Evolutionary conservation across 108 stramenopile species (phyloP), one percentile per base, ranked within the genome.

Genomic region (Pseudonitzschia delicatissima): DNA sequence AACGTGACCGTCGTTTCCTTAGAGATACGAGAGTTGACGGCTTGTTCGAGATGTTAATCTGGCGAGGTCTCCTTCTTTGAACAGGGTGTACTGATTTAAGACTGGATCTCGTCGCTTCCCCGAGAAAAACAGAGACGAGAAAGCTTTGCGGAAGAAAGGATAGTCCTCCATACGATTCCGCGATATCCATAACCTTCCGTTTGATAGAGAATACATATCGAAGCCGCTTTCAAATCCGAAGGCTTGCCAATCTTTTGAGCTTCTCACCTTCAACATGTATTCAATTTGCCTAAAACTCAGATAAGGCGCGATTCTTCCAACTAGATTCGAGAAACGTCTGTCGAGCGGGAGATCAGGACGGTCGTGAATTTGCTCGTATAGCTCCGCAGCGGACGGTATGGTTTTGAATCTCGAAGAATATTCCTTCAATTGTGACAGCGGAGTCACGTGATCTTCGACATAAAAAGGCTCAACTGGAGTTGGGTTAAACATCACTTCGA

Each of bases 61-160:
- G 12, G 18, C 21, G 45, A 52, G 45, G 49, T 13, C 28, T 15
- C 64, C 28, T 18, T 33, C 45, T 65, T 33, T 45, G 35, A 8
- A 40, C 39, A 28, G 55, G 64, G n/a, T 66, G 57, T 2, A 45
- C 35, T 26, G 80, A 87, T 13, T 85, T 71, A 15, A 92, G 70
- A 62, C 84, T 86, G 4, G 81, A 77, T 47, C 89, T 55, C 13
- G 94, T 95, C 21, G 94, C 94, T 74, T 95, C 94, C 11, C 94
- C 94, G 6, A 95, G 74, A 57, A 95, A 95, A 17, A 95, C 76
- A 17, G 89, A 90, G 5, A 95, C 87, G 47, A 95, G 87, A 67
- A 95, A 95, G 61, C 82, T 84, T 61, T 95, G 94, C 2, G 94
- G 94, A 65, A 95, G 66, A 66, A 95, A 95, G 8, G 84, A 86